A percentile compares a stretch with the other conserved stretches of the same genome.
phyloP scores from a whole-genome alignment of 345 rosid species.

The Corchorus olitorius region DNA sequence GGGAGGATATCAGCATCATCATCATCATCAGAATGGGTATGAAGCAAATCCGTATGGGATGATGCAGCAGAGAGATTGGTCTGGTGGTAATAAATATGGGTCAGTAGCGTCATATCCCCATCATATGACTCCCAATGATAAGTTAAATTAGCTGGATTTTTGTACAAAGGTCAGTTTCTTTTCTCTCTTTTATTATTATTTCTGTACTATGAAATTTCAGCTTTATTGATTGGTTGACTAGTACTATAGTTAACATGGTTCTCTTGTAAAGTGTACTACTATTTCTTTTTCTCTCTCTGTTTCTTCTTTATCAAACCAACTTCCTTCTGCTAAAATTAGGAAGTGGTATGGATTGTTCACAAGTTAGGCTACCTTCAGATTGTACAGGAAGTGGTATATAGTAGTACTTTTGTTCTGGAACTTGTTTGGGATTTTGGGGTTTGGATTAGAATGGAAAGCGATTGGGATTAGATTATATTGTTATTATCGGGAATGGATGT shows the following conservation, averaged over 20 bases:
- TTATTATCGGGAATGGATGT: not conserved
- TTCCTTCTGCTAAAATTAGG: not conserved
- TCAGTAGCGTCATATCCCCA: slow-evolving; percentile 53
- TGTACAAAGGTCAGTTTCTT: slow-evolving; percentile 15
- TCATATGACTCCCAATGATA: slow-evolving; percentile 58
- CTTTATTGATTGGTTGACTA: not conserved
- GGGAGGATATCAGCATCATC: slow-evolving; percentile 39
- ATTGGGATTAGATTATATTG: not conserved
- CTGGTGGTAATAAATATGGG: slow-evolving; percentile 61
- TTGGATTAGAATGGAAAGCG: not conserved
- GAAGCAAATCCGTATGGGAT: slow-evolving; percentile 52
- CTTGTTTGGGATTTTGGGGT: not conserved
- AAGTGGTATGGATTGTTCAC: too few relatives aligned
- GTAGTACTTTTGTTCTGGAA: not conserved
- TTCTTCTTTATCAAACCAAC: not conserved
- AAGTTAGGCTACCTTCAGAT: not conserved
- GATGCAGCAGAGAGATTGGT: slow-evolving; percentile 70
- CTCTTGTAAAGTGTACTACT: not conserved
- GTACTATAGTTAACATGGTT: not conserved
- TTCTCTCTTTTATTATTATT: not conserved
- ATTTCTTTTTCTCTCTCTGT: not conserved
- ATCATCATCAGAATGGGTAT: slow-evolving; percentile 39
- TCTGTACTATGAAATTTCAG: not conserved
- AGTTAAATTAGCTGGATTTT: slow-evolving; percentile 30
- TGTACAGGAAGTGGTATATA: not conserved